Conservation (phyloP, 2,329 filamentous ascomycete species). For the Xylaria sp. region DNA sequence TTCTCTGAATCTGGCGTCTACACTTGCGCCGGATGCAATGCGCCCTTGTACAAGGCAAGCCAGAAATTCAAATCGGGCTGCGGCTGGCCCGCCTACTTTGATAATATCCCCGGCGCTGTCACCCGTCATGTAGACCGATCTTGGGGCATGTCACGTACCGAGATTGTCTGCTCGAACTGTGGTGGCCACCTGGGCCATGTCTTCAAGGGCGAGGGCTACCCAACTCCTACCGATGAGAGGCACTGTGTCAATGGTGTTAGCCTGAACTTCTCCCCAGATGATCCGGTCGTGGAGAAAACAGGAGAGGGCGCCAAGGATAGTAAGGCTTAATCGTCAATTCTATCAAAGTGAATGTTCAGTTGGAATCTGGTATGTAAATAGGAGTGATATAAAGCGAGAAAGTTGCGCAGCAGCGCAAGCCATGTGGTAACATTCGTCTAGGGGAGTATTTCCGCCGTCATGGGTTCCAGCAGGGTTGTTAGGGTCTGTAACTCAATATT, state of each 20-base stretch:
- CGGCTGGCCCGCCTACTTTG: slow-evolving; percentile 98
- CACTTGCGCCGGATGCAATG: slow-evolving; percentile 84
- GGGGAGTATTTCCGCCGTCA: too few species aligned
- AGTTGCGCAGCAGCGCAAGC: neutral
- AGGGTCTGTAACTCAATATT: neutral
- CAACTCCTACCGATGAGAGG: slow-evolving; percentile 90
- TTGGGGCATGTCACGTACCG: slow-evolving; percentile 85
- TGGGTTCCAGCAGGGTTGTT: too few species aligned
- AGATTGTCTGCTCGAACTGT: slow-evolving; percentile 95
- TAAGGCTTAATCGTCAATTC: slow-evolving; percentile 47
- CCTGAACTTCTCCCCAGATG: slow-evolving; percentile 79
- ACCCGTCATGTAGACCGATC: slow-evolving; percentile 79
- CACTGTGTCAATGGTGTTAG: slow-evolving; percentile 97
- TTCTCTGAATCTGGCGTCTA: slow-evolving; percentile 80
- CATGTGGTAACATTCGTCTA: neutral
- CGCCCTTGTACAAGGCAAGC: slow-evolving; percentile 89
- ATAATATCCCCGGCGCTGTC: slow-evolving; percentile 91
- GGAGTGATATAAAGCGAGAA: neutral
- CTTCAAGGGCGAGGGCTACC: slow-evolving; percentile 87
- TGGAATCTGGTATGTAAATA: neutral
- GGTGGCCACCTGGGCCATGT: slow-evolving; percentile 92
- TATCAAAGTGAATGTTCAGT: neutral
- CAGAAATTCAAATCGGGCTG: slow-evolving; percentile 98
- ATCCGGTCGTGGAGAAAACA: slow-evolving; percentile 61
- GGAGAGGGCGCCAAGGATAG: slow-evolving; percentile 52